A percentile compares a stretch with the other conserved stretches of the same genome.
These are phyloP conservation scores for Raphanus raphanistrum DNA, from an alignment of 345 rosid species.

Conservation along the genomic window DNA sequence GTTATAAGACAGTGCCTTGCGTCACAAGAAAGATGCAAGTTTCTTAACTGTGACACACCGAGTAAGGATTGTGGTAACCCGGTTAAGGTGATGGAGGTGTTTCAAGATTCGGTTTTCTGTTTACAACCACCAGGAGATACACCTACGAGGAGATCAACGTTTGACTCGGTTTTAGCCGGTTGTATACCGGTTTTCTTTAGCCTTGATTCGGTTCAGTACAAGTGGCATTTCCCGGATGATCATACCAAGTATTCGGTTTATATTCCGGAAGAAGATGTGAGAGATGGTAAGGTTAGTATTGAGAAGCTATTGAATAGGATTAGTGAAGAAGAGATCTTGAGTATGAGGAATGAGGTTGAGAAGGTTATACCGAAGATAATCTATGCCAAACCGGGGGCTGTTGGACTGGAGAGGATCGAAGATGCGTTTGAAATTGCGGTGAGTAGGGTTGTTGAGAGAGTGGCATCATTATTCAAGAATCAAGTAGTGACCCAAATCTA, in stretches of 20 bases:
- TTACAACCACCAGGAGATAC: conserved; percentile 67
- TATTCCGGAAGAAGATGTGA: conserved; percentile 37
- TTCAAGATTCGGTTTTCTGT: conserved; percentile 50
- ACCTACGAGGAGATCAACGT: conserved; percentile 52
- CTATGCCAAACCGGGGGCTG: conserved; percentile 43
- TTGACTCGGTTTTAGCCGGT: conserved; percentile 60
- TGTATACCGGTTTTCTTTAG: conserved; percentile 75
- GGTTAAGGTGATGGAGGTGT: conserved; percentile 45
- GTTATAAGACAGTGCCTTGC: conserved; percentile 47
- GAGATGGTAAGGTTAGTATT: conserved; percentile 31
- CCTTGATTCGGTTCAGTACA: conserved; percentile 53
- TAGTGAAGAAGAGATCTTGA: conserved; percentile 9
- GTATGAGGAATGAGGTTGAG: conserved; percentile 54
- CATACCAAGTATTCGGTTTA: conserved; percentile 49
- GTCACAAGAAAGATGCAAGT: conserved; percentile 34
- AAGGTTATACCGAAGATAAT: conserved; percentile 56
- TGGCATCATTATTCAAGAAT: not conserved
- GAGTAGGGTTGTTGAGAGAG: conserved; percentile 39
- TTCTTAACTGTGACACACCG: conserved; percentile 40
- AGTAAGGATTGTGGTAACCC: conserved; percentile 43
- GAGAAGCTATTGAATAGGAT: conserved; percentile 25
- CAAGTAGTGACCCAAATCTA: not conserved
- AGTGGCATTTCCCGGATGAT: conserved; percentile 61
- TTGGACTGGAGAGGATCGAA: conserved; percentile 30
- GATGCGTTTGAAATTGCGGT: conserved; percentile 64